Percentiles rank a stretch among this genome's conserved stretches.
phyloP scores from a whole-genome alignment of 306 rosid species.

The Cucumis hystrix region DNA sequence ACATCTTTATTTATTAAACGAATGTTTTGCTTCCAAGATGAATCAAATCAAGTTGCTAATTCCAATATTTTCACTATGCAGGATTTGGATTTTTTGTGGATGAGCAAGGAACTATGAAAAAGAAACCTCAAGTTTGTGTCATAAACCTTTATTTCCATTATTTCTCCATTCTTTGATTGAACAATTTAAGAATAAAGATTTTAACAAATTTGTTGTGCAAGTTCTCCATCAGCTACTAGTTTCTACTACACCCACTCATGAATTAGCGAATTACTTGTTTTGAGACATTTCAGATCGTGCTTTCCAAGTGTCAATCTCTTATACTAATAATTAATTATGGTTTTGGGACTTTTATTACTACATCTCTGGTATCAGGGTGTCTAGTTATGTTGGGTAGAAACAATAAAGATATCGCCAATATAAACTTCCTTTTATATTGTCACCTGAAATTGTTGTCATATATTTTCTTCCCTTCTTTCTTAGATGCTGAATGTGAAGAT shows the following conservation, averaged over 20 bases:
- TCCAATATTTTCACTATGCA: constrained; percentile 18
- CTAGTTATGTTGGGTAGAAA: not conserved
- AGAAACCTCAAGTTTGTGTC: constrained; percentile 78
- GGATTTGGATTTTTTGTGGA: constrained; percentile 86
- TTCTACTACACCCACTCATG: not conserved
- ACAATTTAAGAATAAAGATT: not conserved
- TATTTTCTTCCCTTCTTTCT: constrained; percentile 14
- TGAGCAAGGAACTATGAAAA: constrained; percentile 53
- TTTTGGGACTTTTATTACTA: not conserved
- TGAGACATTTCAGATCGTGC: not conserved
- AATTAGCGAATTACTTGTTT: not conserved
- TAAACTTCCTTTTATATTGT: not conserved
- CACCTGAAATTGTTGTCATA: constrained; percentile 1
- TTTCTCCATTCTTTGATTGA: not conserved
- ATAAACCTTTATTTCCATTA: not conserved
- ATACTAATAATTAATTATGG: not conserved
- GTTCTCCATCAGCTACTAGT: not conserved
- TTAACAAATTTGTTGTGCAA: not conserved
- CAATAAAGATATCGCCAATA: not conserved
- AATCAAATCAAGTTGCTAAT: not conserved
- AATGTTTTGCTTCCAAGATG: not conserved
- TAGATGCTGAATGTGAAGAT: constrained; percentile 65
- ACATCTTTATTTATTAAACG: not conserved
- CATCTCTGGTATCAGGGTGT: not conserved
- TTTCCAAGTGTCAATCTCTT: not conserved